These are phyloP conservation scores for Ophiostoma ulmi DNA, from an alignment of 2,329 filamentous ascomycete genomes.

Conservation along the genomic window DNA sequence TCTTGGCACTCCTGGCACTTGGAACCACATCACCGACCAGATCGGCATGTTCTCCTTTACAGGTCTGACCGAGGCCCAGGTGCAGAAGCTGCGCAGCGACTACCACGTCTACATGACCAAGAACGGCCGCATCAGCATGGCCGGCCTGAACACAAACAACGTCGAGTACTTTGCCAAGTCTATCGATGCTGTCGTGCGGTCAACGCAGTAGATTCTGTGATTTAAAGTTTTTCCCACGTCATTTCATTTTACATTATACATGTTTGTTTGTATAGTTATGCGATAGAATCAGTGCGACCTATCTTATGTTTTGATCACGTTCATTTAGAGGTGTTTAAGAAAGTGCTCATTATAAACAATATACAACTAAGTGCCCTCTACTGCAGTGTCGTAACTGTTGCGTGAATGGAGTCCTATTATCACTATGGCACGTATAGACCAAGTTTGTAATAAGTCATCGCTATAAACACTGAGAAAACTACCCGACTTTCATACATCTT, in stretches of 20 bases:
- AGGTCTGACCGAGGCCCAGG: constrained; percentile 68
- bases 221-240: not conserved
- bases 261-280: not conserved
- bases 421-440: not conserved
- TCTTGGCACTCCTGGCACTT: constrained; percentile 78
- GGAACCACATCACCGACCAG: constrained; percentile 97
- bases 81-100: constrained; percentile 62
- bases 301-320: not conserved
- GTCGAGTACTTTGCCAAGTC: constrained; percentile 90
- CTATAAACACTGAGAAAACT: not conserved
- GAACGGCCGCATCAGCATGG: constrained; percentile 98
- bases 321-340: not conserved
- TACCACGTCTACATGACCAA: constrained; percentile 89
- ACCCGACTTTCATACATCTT: not conserved
- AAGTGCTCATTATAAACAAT: not conserved
- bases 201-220: constrained; percentile 30
- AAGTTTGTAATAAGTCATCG: not conserved
- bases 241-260: not conserved
- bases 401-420: not conserved
- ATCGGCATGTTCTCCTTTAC: constrained; percentile 99
- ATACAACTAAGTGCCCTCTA: too few relatives aligned
- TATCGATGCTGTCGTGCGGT: constrained; percentile 74
- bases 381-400: too few relatives aligned
- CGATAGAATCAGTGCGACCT: constrained; percentile 1
- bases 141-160: constrained; percentile 88